Evolutionary conservation across 768 basidiomycete genomes (phyloP).

Genomic region (Jaapia argillacea): DNA sequence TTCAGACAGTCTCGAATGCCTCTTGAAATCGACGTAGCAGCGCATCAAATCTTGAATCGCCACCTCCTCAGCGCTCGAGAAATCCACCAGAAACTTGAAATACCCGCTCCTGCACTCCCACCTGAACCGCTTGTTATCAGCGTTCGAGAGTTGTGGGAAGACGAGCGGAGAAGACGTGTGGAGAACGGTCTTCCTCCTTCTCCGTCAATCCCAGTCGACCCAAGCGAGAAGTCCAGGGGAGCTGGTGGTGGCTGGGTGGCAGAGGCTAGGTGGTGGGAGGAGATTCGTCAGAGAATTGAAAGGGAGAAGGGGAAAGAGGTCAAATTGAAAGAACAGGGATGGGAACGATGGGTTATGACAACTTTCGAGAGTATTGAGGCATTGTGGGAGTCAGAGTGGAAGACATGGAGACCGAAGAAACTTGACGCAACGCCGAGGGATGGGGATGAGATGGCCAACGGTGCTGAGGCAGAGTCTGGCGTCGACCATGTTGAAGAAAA

Average conservation of each 20-base stretch:
- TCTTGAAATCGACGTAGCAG: slow-evolving; percentile 78
- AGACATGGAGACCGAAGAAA: slow-evolving; percentile 41
- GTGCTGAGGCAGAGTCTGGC: too few species aligned
- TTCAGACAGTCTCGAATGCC: slow-evolving; percentile 56
- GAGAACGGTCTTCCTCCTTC: slow-evolving; percentile 62
- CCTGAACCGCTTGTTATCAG: slow-evolving; percentile 74
- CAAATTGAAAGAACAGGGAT: slow-evolving; percentile 23
- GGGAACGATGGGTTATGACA: slow-evolving; percentile 76
- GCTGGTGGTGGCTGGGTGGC: slow-evolving; percentile 56
- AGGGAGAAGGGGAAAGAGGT: slow-evolving; percentile 24
- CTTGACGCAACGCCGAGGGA: too few species aligned
- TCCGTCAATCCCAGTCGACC: slow-evolving; percentile 62
- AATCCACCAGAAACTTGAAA: slow-evolving; percentile 54
- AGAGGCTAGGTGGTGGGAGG: slow-evolving; percentile 70
- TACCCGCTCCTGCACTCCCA: slow-evolving; percentile 42
- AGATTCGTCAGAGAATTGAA: slow-evolving; percentile 53
- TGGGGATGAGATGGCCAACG: too few species aligned
- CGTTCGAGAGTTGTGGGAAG: slow-evolving; percentile 93
- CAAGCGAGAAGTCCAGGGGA: slow-evolving; percentile 51
- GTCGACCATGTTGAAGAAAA: too few species aligned
- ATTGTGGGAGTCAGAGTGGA: slow-evolving; percentile 63
- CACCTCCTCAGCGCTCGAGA: slow-evolving; percentile 50
- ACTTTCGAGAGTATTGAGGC: slow-evolving; percentile 87
- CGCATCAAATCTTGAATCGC: slow-evolving; percentile 85
- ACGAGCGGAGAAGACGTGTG: slow-evolving; percentile 72